A percentile compares a stretch with the other conserved stretches of the same genome.
These are phyloP conservation scores for Acanthamoeba quina DNA, from an alignment of 208 protist species.

Conservation along the genomic window DNA sequence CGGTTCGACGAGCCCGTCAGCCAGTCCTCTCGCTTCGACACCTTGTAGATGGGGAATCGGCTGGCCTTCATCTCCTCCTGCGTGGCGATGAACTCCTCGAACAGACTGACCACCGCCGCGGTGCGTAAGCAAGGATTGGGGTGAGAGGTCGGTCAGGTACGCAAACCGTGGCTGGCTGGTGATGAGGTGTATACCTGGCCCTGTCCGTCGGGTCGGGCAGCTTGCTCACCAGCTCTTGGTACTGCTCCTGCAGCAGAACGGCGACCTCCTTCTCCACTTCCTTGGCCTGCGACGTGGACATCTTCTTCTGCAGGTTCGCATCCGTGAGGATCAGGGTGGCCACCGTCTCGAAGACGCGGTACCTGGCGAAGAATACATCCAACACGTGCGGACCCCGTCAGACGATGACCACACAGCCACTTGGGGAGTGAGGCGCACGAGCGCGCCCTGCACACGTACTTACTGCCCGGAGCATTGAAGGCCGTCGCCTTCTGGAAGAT, in stretches of 20 bases:
- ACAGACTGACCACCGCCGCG: not conserved
- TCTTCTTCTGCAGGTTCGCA: not conserved
- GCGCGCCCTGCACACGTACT: not conserved
- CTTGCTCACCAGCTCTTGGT: not conserved
- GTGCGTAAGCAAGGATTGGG: not conserved
- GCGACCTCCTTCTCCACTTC: not conserved
- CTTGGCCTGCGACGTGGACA: not conserved
- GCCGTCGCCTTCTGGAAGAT: not conserved
- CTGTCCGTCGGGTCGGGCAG: not conserved
- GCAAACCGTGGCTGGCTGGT: no score
- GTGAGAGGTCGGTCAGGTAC: not conserved
- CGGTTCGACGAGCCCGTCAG: not conserved
- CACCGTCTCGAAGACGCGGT: constrained; percentile 5
- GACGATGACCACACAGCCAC: not conserved
- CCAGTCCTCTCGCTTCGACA: not conserved
- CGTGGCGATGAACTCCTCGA: not conserved
- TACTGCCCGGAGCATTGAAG: not conserved
- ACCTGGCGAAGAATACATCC: not conserved
- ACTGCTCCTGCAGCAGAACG: constrained; percentile 2
- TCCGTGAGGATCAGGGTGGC: not conserved
- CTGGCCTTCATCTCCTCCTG: not conserved
- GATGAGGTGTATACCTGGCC: not conserved
- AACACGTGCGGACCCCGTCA: not conserved
- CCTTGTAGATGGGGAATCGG: not conserved
- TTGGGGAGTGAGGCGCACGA: not conserved